A percentile compares a stretch with the other conserved stretches of the same genome.
These are phyloP conservation scores for Prunus campanulata DNA, from an alignment of 306 rosid genomes.

Conservation along the genomic window DNA sequence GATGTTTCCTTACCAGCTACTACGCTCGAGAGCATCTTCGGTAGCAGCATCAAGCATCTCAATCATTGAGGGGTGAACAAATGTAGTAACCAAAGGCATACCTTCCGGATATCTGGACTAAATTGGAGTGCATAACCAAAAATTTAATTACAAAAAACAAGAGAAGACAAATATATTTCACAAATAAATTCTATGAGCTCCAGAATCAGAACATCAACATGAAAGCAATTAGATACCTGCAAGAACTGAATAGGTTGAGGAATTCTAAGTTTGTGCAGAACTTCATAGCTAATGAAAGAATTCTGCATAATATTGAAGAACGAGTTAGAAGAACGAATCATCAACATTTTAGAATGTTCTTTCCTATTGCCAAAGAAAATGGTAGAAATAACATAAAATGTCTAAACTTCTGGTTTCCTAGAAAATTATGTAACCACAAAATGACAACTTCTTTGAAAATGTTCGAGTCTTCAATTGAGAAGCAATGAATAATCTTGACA, in stretches of 20 bases:
- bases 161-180: conserved; percentile 16
- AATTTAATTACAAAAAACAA: conserved; percentile 37
- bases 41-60: conserved; percentile 93
- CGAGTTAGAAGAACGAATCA: not conserved
- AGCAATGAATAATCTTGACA: not conserved
- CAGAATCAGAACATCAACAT: conserved; percentile 22
- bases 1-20: conserved; percentile 69
- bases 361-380: too few species aligned
- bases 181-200: conserved; percentile 22
- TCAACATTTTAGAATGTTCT: conserved; percentile 8
- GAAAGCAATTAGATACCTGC: conserved; percentile 76
- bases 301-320: conserved; percentile 53
- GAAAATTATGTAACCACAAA: not conserved
- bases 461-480: not conserved
- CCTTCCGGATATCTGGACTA: conserved; percentile 99
- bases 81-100: conserved; percentile 70
- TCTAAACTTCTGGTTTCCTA: not conserved
- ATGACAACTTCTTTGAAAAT: conserved; percentile 5
- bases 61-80: conserved; percentile 83
- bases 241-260: conserved; percentile 90
- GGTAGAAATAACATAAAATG: not conserved
- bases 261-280: conserved; percentile 82
- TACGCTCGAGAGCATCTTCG: conserved; percentile 84
- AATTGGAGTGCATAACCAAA: conserved; percentile 53
- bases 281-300: conserved; percentile 78